These are phyloP conservation scores for Debaryomycetaceae sp. DNA, from an alignment of 1,139 yeast species.

Conservation along the genomic window DNA sequence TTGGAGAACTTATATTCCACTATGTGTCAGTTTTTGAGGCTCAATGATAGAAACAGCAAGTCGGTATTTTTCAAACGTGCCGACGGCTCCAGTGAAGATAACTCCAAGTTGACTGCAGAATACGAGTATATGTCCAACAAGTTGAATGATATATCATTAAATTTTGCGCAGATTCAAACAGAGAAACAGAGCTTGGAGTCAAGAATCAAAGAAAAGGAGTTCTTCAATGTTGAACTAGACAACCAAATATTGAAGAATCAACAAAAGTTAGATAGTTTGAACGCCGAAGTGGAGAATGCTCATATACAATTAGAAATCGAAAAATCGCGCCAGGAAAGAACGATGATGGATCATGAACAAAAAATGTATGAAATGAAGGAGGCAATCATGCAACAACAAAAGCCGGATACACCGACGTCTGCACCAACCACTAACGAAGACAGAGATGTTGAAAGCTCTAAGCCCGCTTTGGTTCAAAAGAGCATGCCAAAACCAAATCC, in stretches of 20 bases:
- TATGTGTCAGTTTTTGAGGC: slow-evolving; percentile 61
- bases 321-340: slow-evolving; percentile 3
- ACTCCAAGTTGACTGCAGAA: neutral
- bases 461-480: neutral
- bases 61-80: slow-evolving; percentile 29
- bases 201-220: slow-evolving; percentile 20
- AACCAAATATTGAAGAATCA: slow-evolving; percentile 16
- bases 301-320: neutral
- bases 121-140: slow-evolving; percentile 14
- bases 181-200: slow-evolving; percentile 19
- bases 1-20: slow-evolving; percentile 82
- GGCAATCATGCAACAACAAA: neutral
- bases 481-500: neutral
- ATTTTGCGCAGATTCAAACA: slow-evolving; percentile 17
- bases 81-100: neutral
- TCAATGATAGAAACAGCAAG: slow-evolving; percentile 32
- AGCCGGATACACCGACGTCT: neutral
- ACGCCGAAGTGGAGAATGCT: slow-evolving; percentile 10
- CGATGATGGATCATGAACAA: slow-evolving; percentile 8
- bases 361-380: slow-evolving; percentile 3
- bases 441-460: neutral
- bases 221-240: slow-evolving; percentile 16
- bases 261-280: slow-evolving; percentile 12
- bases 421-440: neutral
- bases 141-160: slow-evolving; percentile 16